These are phyloP conservation scores for Trichoderma simmonsii DNA, from an alignment of 2,329 filamentous ascomycete species.

Conservation along the genomic window DNA sequence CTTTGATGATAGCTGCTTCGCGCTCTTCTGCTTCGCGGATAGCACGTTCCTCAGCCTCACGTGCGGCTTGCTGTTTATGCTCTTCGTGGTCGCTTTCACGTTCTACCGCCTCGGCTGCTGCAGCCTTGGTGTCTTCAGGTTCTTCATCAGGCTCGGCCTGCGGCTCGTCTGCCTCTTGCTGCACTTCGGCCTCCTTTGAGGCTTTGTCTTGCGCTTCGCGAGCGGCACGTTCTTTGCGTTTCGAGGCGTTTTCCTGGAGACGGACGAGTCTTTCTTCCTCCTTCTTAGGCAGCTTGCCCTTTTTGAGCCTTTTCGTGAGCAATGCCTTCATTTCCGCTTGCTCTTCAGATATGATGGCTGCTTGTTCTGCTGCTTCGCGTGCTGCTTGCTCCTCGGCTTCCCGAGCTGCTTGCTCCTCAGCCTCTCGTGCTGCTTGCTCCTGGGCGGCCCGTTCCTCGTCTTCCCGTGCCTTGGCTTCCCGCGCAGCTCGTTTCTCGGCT, in stretches of 20 bases:
- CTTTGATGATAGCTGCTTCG: conserved; percentile 25
- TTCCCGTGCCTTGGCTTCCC: conserved; percentile 9
- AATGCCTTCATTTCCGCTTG: conserved; percentile 41
- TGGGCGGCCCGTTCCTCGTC: conserved; percentile 11
- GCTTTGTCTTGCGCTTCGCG: conserved; percentile 28
- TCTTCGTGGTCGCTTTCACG: conserved; percentile 22
- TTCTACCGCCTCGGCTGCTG: conserved; percentile 36
- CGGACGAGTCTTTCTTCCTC: conserved; percentile 44
- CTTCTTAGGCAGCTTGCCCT: conserved; percentile 43
- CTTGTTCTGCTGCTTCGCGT: conserved; percentile 22
- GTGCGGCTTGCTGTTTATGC: conserved; percentile 24
- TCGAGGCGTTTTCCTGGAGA: conserved; percentile 35
- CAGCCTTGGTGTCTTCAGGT: conserved; percentile 24
- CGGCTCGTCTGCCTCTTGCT: conserved; percentile 24
- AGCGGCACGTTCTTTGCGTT: conserved; percentile 35
- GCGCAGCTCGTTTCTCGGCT: conserved; percentile 10
- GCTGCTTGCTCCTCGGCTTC: conserved; percentile 22
- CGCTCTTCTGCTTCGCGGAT: conserved; percentile 28
- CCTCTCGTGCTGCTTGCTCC: conserved; percentile 21
- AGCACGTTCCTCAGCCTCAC: conserved; percentile 24
- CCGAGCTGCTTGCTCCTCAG: conserved; percentile 16
- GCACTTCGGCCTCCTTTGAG: not conserved
- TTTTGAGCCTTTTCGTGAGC: conserved; percentile 50
- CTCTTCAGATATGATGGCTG: conserved; percentile 27
- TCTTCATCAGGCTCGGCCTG: conserved; percentile 23